These are phyloP conservation scores for Cercospora zeae-maydis DNA, from an alignment of 2,329 filamentous ascomycete species.

Conservation along the genomic window DNA sequence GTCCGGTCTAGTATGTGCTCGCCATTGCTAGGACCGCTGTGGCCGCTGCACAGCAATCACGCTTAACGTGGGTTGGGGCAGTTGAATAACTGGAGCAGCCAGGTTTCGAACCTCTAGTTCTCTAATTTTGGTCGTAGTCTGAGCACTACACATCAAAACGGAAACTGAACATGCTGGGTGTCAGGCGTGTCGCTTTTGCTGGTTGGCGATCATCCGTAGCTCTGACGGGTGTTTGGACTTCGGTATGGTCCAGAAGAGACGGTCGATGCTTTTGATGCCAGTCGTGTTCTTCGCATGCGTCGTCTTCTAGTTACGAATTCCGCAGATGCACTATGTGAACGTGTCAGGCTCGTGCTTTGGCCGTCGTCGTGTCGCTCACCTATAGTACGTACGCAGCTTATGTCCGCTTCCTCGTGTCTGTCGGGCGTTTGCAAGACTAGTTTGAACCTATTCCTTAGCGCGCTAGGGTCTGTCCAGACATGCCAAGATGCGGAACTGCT, in stretches of 20 bases:
- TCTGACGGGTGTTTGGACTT: not conserved
- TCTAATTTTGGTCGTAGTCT: not conserved
- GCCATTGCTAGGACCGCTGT: not conserved
- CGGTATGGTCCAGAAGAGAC: not conserved
- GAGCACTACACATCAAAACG: not conserved
- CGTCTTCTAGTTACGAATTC: not conserved
- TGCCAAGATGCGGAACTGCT: not conserved
- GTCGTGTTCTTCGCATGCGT: not conserved
- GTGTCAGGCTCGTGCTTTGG: not conserved
- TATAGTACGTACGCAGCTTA: not conserved
- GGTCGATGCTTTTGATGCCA: not conserved
- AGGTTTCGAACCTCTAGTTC: not conserved
- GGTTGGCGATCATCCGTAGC: not conserved
- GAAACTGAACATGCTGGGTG: not conserved
- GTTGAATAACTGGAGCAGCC: not conserved
- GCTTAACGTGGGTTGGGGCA: not conserved
- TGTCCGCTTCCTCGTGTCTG: not conserved
- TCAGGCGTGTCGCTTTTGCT: not conserved
- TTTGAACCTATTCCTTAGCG: constrained; percentile 1
- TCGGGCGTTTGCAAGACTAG: not conserved
- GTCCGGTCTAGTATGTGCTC: not conserved
- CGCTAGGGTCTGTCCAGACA: not conserved
- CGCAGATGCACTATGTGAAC: not conserved
- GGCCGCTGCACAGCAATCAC: not conserved
- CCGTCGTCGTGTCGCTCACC: not conserved